Conservation (phyloP, 345 rosid genomes). For the Linum trigynum region DNA sequence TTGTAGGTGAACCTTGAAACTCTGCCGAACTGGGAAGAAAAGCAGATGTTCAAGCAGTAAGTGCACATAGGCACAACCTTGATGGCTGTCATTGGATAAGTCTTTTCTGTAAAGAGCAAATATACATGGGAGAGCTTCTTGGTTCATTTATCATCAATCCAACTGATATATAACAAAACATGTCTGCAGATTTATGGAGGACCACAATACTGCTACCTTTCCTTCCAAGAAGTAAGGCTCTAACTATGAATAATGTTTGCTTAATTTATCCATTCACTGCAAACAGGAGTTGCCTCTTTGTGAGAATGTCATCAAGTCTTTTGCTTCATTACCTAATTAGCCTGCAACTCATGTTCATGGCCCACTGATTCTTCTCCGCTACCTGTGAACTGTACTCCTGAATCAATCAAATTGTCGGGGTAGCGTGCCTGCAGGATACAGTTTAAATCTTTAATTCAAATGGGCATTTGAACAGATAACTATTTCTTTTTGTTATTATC, state of each 20-base stretch:
- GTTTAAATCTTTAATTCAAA: background rate
- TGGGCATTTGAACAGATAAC: no score
- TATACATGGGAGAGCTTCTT: background rate
- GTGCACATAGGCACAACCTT: constrained; percentile 8
- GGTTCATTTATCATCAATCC: background rate
- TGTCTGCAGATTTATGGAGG: constrained; percentile 82
- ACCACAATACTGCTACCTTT: constrained; percentile 93
- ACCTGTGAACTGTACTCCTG: background rate
- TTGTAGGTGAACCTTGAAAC: constrained; percentile 79
- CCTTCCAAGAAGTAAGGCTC: constrained; percentile 83
- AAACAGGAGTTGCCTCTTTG: background rate
- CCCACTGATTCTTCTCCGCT: background rate
- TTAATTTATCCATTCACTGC: background rate
- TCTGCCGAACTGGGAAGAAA: constrained; percentile 95
- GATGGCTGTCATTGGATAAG: background rate
- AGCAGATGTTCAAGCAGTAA: constrained; percentile 86
- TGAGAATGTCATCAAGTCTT: background rate
- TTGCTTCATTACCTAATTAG: background rate
- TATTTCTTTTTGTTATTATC: background rate
- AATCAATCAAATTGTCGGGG: background rate
- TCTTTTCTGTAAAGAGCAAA: background rate
- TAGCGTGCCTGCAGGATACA: background rate
- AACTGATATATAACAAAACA: constrained; percentile 1
- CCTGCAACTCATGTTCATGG: background rate
- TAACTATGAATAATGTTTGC: constrained; percentile 2